These are phyloP conservation scores for Fusarium goolgardi DNA, from an alignment of 2,329 filamentous ascomycete species.

Conservation along the genomic window DNA sequence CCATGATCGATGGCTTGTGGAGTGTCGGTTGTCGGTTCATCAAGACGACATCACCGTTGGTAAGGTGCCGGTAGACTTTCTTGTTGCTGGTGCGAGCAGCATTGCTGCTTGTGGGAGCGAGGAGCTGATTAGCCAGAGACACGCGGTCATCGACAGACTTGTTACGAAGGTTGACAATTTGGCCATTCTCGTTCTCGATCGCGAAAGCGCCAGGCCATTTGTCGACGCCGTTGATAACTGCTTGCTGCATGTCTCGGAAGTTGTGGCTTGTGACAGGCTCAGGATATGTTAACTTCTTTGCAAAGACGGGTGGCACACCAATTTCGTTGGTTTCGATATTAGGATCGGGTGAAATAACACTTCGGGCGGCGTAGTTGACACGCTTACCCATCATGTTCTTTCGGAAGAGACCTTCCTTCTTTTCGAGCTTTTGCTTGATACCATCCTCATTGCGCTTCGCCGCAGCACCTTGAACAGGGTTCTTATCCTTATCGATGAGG, in stretches of 20 bases:
- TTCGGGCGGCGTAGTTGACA: conserved; percentile 97
- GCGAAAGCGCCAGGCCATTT: conserved; percentile 95
- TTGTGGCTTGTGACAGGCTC: conserved; percentile 98
- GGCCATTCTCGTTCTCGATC: conserved; percentile 95
- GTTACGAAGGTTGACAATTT: conserved; percentile 85
- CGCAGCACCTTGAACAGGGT: conserved; percentile 81
- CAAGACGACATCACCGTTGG: conserved; percentile 94
- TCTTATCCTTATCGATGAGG: conserved; percentile 90
- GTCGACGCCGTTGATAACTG: conserved; percentile 92
- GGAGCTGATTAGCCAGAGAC: conserved; percentile 90
- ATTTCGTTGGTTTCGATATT: conserved; percentile 99
- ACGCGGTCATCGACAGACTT: conserved; percentile 90
- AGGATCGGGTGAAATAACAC: conserved; percentile 97
- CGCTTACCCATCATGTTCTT: conserved; percentile 99
- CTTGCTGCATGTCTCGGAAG: conserved; percentile 93
- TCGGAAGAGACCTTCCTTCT: conserved; percentile 97
- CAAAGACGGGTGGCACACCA: conserved; percentile 97
- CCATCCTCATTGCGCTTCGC: conserved; percentile 86
- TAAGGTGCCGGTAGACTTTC: conserved; percentile 95
- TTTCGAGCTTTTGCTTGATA: conserved; percentile 97
- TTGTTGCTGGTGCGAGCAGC: conserved; percentile 85
- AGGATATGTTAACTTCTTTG: conserved; percentile 93
- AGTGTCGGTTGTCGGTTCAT: conserved; percentile 99
- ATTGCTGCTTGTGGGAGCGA: conserved; percentile 82
- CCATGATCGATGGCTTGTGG: conserved; percentile 99